Conservation (phyloP, 148 eudicot genomes). For the Camellia sinensis region DNA sequence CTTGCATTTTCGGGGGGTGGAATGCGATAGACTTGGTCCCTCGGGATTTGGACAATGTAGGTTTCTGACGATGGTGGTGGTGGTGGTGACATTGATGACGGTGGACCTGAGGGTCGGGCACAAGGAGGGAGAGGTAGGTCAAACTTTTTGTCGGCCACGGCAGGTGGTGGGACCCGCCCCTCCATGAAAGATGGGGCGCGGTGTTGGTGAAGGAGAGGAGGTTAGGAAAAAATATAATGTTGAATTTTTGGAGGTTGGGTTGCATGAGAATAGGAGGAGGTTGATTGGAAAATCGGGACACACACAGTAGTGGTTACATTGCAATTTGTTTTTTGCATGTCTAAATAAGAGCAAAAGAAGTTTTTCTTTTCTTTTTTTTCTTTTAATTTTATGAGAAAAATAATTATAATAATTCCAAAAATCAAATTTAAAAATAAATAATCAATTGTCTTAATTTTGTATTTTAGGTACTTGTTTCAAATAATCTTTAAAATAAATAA, state of each 20-base stretch:
- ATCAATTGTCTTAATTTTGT: background rate
- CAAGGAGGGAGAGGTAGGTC: background rate
- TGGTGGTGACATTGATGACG: background rate
- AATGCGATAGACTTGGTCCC: constrained; percentile 41
- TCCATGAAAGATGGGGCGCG: constrained; percentile 52
- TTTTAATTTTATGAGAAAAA: too few species aligned
- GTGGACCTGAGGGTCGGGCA: background rate
- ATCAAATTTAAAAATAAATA: background rate
- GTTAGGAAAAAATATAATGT: background rate
- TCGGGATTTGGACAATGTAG: constrained; percentile 37
- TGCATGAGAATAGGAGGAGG: constrained; percentile 31
- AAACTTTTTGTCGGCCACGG: background rate
- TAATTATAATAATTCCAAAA: too few species aligned
- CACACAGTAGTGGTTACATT: background rate
- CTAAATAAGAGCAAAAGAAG: background rate
- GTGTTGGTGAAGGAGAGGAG: constrained; percentile 15
- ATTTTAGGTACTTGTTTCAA: too few species aligned
- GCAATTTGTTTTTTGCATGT: background rate
- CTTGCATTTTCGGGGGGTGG: constrained; percentile 54
- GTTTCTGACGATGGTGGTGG: constrained; percentile 13
- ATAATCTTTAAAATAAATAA: too few species aligned
- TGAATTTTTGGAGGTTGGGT: constrained; percentile 13
- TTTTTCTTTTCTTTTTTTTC: background rate
- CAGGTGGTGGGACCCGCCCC: constrained; percentile 36
- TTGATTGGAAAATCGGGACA: constrained; percentile 10